Conservation (phyloP, 2,329 filamentous ascomycete genomes). For the Botrytis medusae region DNA sequence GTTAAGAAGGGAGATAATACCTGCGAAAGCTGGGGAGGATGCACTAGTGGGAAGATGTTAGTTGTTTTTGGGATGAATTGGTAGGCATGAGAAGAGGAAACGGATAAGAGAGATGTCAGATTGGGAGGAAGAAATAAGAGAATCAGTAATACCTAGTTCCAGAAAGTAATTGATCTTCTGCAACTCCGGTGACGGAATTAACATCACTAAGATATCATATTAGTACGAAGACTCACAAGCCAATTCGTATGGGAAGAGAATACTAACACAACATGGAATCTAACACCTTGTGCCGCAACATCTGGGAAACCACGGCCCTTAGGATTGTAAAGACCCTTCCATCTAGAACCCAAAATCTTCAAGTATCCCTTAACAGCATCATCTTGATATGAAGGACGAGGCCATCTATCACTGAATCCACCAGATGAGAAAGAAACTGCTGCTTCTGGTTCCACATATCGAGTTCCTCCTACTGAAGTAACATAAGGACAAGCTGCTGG, state of each 20-base stretch:
- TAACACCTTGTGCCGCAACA: conserved; percentile 56
- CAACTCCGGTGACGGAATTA: conserved; percentile 46
- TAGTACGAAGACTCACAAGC: neutral
- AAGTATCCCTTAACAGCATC: conserved; percentile 48
- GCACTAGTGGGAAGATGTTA: conserved; percentile 43
- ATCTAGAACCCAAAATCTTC: conserved; percentile 43
- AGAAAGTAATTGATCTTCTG: conserved; percentile 21
- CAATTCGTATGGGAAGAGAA: neutral
- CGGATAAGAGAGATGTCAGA: neutral
- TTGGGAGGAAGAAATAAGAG: neutral
- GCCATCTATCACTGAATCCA: conserved; percentile 54
- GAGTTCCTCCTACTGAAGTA: conserved; percentile 63
- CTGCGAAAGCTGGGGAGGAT: conserved; percentile 57
- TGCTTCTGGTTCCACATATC: conserved; percentile 48
- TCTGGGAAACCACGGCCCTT: conserved; percentile 55
- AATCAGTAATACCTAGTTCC: conserved; percentile 29
- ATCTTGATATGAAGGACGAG: conserved; percentile 49
- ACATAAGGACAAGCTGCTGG: conserved; percentile 67
- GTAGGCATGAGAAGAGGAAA: neutral
- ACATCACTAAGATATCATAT: conserved; percentile 24
- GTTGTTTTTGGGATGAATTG: neutral
- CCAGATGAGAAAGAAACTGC: conserved; percentile 42
- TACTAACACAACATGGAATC: conserved; percentile 45
- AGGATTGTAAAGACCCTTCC: conserved; percentile 49
- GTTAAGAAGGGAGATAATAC: conserved; percentile 61